Conservation (phyloP, 225 moss, liverwort and hornwort genomes). For the Marchantia paleacea region DNA sequence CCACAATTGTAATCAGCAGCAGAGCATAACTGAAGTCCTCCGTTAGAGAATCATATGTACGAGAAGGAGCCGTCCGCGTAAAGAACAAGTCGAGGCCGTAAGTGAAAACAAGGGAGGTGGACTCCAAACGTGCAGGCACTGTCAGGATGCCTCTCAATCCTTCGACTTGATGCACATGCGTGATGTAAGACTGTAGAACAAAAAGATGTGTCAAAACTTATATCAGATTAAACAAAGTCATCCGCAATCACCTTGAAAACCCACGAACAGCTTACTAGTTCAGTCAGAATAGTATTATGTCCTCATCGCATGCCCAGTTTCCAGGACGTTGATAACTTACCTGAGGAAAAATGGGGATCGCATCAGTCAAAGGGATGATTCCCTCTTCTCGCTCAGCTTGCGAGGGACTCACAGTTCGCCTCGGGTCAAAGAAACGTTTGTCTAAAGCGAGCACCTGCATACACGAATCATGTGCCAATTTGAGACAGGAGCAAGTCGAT, state of each 20-base stretch:
- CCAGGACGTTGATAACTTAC: slow-evolving; percentile 26
- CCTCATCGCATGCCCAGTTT: not conserved
- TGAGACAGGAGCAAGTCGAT: too few relatives aligned
- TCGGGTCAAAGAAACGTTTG: slow-evolving; percentile 87
- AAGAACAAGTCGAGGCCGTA: slow-evolving; percentile 87
- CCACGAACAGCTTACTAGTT: not conserved
- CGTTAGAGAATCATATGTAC: slow-evolving; percentile 85
- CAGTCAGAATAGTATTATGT: not conserved
- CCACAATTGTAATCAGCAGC: slow-evolving; percentile 85
- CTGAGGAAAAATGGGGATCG: slow-evolving; percentile 83
- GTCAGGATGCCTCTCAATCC: slow-evolving; percentile 80
- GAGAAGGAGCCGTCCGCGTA: slow-evolving; percentile 84
- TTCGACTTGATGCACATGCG: slow-evolving; percentile 76
- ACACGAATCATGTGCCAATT: not conserved
- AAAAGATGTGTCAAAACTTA: not conserved
- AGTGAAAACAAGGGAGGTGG: slow-evolving; percentile 83
- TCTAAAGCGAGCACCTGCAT: slow-evolving; percentile 87
- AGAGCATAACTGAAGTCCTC: slow-evolving; percentile 95
- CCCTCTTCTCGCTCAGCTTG: slow-evolving; percentile 89
- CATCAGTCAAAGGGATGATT: slow-evolving; percentile 78
- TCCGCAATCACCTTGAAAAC: not conserved
- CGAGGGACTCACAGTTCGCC: slow-evolving; percentile 69
- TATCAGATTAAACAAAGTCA: not conserved
- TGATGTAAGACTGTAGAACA: slow-evolving; percentile 61
- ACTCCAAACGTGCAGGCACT: slow-evolving; percentile 86